These are phyloP conservation scores for Lasiosphaeria ovina DNA, from an alignment of 495 filamentous ascomycete species.

Conservation along the genomic window DNA sequence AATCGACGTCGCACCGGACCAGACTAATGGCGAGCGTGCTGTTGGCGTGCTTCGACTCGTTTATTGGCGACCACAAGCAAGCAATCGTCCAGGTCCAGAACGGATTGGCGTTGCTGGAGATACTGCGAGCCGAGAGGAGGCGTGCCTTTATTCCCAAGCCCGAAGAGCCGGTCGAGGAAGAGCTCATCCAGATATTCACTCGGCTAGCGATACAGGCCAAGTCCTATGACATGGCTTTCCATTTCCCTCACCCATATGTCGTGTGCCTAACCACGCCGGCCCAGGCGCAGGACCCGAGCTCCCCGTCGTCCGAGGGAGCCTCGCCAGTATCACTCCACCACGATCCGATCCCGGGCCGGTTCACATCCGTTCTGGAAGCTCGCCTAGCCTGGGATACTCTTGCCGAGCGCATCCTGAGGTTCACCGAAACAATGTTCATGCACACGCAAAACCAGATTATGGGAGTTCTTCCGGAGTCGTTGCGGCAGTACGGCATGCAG, in stretches of 20 bases:
- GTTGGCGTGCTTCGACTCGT: conserved; percentile 51
- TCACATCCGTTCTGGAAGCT: conserved; percentile 47
- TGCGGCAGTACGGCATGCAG: conserved; percentile 42
- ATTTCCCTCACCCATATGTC: conserved; percentile 56
- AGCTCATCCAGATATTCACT: conserved; percentile 58
- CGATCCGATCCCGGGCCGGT: conserved; percentile 45
- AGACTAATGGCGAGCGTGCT: conserved; percentile 50
- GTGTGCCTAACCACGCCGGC: conserved; percentile 46
- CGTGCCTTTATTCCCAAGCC: conserved; percentile 37
- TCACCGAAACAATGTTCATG: conserved; percentile 51
- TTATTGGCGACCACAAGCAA: conserved; percentile 50
- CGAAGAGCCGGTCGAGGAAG: conserved; percentile 52
- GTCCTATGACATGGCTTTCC: conserved; percentile 60
- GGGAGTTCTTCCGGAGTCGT: conserved; percentile 46
- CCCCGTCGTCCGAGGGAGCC: conserved; percentile 42
- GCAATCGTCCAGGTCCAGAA: conserved; percentile 47
- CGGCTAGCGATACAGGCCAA: conserved; percentile 57
- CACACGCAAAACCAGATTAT: conserved; percentile 43
- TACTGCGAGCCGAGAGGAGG: conserved; percentile 40
- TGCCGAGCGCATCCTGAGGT: conserved; percentile 51
- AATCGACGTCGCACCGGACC: conserved; percentile 39
- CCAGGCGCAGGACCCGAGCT: conserved; percentile 32
- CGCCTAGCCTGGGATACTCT: conserved; percentile 50
- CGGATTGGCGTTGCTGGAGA: conserved; percentile 45
- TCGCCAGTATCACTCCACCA: conserved; percentile 41